Base-by-base conservation (phyloP, 1,284 basidiomycete genomes). In the Paramarasmius palmivorus region DNA sequence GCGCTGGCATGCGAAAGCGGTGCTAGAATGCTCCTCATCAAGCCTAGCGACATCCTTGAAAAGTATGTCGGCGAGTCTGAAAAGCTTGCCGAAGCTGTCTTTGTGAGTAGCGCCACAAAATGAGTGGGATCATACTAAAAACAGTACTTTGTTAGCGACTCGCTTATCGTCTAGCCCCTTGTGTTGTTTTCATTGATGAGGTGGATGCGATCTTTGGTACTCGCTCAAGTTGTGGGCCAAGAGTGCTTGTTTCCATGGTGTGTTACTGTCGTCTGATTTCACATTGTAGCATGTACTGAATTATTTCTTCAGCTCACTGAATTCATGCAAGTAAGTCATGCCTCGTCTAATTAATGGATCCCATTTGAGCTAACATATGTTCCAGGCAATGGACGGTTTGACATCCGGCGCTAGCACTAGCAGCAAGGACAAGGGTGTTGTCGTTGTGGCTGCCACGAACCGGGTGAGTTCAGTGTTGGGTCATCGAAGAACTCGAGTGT, bases 311-410 rank as follows among this genome's bases (percentile, higher is more conserved):
- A 49, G 47, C 5, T 49, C 3, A 49, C 34, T 3, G 47, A 49
- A 22, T 49, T 49, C 20, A 8, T 49, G 26, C 44, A 46, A 26
- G 41, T 22, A 44, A n/a, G 41, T n/a, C n/a, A n/a, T 3, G 3
- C 2, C 14, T n/a, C 41, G 15, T 19, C 15, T 4, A 15, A 44
- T 37, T 37, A 10, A 37, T 37, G 35, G 10, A 10, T 10, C 35
- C 35, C 35, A 37, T 37, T n/a, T 37, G 35, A 37, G 10, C 10
- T n/a, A n/a, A 10, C 10, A 37, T 10, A 10, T 9, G 3, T 44
- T 8, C 15, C 37, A 62, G 54, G 49, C 59, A 4, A 62, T 62
- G 61, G 61, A 62, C 44, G 61, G 61, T n/a, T 46, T 62, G 17
- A 26, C 53, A 25, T 56, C 60, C 17, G 56, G 53, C 15, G 44